These are phyloP conservation scores for Gypsophila paniculata DNA, from an alignment of 179 eudicot species.

Conservation along the genomic window DNA sequence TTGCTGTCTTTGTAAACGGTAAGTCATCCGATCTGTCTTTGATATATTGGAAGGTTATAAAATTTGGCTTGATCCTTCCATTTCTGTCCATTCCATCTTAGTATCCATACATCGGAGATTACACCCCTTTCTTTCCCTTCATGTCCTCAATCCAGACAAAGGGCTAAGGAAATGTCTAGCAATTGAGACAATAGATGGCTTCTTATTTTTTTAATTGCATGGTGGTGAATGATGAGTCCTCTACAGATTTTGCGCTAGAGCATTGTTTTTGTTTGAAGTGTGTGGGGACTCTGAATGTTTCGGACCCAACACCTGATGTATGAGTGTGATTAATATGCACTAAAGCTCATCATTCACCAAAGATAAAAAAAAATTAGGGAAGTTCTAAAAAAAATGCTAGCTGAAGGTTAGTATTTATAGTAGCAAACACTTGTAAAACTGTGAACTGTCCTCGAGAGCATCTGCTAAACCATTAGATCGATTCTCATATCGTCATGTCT, in stretches of 20 bases:
- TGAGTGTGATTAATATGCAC: background rate
- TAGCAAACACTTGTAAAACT: no score
- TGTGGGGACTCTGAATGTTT: background rate
- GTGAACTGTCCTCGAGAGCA: no score
- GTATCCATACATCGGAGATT: no score
- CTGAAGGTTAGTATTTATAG: no score
- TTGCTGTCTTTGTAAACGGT: slow-evolving; percentile 96
- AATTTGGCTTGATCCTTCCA: no score
- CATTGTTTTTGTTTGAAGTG: background rate
- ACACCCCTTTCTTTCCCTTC: no score
- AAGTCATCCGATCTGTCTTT: slow-evolving; percentile 7
- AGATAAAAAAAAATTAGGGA: no score
- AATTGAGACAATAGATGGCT: background rate
- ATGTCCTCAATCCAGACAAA: no score
- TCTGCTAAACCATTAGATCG: slow-evolving; percentile 7
- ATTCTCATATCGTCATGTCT: slow-evolving; percentile 4
- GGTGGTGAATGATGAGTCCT: background rate
- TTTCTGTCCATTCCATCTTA: no score
- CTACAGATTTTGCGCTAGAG: background rate
- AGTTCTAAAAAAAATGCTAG: no score
- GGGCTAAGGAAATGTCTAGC: background rate
- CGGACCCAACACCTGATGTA: background rate
- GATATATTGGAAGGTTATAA: no score
- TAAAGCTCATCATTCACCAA: no score
- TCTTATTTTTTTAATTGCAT: background rate